phyloP scores from a whole-genome alignment of 192 early-diverging fungal genomes.

The Coemansia sp. region DNA sequence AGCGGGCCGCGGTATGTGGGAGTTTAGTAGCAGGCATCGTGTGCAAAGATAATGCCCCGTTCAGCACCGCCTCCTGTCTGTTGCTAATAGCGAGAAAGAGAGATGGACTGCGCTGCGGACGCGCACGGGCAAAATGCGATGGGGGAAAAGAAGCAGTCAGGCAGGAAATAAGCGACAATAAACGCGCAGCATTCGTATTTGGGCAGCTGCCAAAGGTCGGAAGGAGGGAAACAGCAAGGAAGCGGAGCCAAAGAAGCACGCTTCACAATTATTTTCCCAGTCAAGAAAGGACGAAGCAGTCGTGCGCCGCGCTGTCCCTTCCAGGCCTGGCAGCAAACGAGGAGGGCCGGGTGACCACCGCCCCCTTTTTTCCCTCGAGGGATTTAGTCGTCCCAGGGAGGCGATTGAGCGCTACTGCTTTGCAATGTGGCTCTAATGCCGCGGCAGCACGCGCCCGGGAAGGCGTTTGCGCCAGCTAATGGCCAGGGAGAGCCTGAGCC shows the following conservation, averaged over 20 bases:
- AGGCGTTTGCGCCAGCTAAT: no score
- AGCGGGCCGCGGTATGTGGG: not conserved
- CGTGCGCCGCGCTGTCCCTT: constrained; percentile 1
- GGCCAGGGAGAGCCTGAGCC: not conserved
- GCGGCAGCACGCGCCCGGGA: not conserved
- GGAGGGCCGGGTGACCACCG: not conserved
- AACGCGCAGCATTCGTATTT: not conserved
- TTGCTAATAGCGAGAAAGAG: no score
- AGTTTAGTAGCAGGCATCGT: constrained; percentile 10
- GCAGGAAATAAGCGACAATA: not conserved
- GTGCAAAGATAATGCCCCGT: not conserved
- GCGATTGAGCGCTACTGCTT: not conserved
- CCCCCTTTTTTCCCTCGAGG: not conserved
- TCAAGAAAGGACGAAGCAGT: not conserved
- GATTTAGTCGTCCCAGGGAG: not conserved
- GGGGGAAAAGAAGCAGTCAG: not conserved
- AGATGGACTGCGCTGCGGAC: no score
- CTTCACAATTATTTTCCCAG: not conserved
- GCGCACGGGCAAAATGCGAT: not conserved
- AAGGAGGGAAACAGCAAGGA: not conserved
- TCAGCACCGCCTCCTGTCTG: not conserved
- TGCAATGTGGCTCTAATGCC: not conserved
- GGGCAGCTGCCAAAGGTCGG: not conserved
- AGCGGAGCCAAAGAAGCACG: not conserved
- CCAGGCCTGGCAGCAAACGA: not conserved